Evolutionary conservation across 2,329 filamentous ascomycete species (phyloP), one percentile per base, ranked within the genome.

Genomic region (Fusarium tupiense): DNA sequence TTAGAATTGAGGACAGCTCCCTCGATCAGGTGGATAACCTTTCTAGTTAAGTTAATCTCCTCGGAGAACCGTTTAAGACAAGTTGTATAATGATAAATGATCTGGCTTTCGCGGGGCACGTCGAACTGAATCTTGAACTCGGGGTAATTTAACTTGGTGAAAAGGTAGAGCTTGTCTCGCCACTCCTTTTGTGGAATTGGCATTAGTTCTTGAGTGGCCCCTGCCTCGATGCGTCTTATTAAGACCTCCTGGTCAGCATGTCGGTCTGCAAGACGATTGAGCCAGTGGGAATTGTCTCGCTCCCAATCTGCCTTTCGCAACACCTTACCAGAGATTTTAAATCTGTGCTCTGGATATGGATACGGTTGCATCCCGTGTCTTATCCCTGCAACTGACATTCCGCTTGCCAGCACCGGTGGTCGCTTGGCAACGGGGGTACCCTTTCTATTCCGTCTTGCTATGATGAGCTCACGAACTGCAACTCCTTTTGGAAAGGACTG

Each of bases 351-450:
- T 3, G 29, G 22, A n/a, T 33, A n/a, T 11, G 11, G 16, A 19
- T n/a, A 33, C 3, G 13, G 10, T 6, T 33, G 22, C 5, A n/a
- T n/a, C 3, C 16, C 0, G 22, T 33, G 10, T 0, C 11, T 5
- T 6, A 11, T 19, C 16, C 6, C 6, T 33, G 8, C 8, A 33
- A 33, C 10, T 7, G 3, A 9, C 10, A 50, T 13, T 8, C 2
- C 22, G 16, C 10, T n/a, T 17, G 22, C 14, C 10, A 50, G 16
- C 22, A n/a, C 20, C 3, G 22, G 10, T 13, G 8, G 1, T 50
- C 22, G 10, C 19, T n/a, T 50, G 7, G 47, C 29, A n/a, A 29
- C 44, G 24, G 44, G 26, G 22, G 4, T 11, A 8, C 19, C 44
- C 3, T 29, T 47, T 29, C 44, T 47, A 0, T 29, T 29, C 13